Base-by-base conservation (phyloP, 2,329 filamentous ascomycete species). In the Penicillium glabrum region DNA sequence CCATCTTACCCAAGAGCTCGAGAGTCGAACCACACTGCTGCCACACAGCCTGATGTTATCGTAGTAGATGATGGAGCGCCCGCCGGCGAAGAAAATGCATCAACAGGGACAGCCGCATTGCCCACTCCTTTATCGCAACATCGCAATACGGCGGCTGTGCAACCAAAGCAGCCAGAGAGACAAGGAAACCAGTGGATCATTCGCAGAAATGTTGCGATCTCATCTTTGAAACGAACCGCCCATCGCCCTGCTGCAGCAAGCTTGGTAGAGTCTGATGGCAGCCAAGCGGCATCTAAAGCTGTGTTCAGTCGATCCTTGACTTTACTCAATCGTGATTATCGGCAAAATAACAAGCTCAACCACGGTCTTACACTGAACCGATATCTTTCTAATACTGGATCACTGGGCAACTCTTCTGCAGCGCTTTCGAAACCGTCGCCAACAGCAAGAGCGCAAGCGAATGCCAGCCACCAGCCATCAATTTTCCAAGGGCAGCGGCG, bases 201-300 rank as follows among this genome's bases (percentile, higher is more conserved):
- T 49, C 67, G 67, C 45, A 66, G 71, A 51, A 70, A 71, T 41
- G 58, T 70, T 56, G 71, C 67, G 3, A 65, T 76, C 26, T 69
- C 73, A 27, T 76, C 75, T 10, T 56, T 78, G 21, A 70, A 63
- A 48, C 66, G 74, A 53, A 71, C 68, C 37, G 61, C 56, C 48
- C 63, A 69, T 50, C 67, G 76, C 29, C 74, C 75, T 33, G 75
- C 69, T n/a, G 66, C 65, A 39, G 63, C 70, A 23, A 74, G 75
- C 55, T 57, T 66, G 31, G 61, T 60, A 48, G 64, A 61, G 13
- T 44, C 57, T 37, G 51, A 54, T 19, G 52, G 53, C 33, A 61
- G 54, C 46, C 58, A 53, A 21, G 27, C 56, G 9, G 46, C 49
- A 29, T 65, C 67, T 13, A 55, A 61, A 37, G 60, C 65, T 4